Evolutionary conservation across 208 protist species (phyloP).

Genomic region (Leishmania martiniquensis): DNA sequence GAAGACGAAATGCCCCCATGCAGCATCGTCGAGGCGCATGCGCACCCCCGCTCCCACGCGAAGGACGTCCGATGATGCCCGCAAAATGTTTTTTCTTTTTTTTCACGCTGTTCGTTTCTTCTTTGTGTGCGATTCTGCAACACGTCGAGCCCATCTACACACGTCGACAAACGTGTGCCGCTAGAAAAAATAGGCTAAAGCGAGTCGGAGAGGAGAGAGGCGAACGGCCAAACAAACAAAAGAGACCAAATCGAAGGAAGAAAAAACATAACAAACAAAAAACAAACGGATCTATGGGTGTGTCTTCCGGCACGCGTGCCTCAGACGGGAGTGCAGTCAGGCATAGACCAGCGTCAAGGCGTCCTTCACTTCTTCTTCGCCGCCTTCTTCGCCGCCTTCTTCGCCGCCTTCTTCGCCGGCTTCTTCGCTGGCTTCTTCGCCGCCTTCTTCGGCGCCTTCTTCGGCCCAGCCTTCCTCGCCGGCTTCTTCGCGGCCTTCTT

Average conservation of each 20-base stretch:
- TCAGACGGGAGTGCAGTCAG: conserved; percentile 11
- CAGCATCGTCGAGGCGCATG: background rate
- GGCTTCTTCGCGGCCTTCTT: conserved; percentile 25
- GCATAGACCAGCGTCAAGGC: background rate
- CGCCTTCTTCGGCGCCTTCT: conserved; percentile 38
- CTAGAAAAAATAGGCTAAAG: background rate
- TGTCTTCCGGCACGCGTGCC: background rate
- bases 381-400: conserved; percentile 37
- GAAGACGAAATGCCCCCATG: background rate
- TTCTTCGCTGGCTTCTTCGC: conserved; percentile 4
- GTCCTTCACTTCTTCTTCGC: conserved; percentile 19
- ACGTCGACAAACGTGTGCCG: too few species aligned
- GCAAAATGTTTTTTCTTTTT: background rate
- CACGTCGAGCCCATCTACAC: background rate
- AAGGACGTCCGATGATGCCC: too few species aligned
- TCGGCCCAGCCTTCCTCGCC: conserved; percentile 23
- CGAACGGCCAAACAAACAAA: background rate
- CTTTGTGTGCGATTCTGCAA: background rate
- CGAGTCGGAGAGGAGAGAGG: background rate
- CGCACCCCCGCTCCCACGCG: too few species aligned
- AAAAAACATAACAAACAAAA: conserved; percentile 14
- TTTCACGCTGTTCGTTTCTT: background rate
- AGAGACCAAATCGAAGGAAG: conserved; percentile 1
- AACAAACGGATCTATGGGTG: conserved; percentile 24
- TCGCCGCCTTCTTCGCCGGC: conserved; percentile 10